Evolutionary conservation across 2,329 filamentous ascomycete genomes (phyloP), one percentile per base, ranked within the genome.

Genomic region (Pseudocercospora musae): DNA sequence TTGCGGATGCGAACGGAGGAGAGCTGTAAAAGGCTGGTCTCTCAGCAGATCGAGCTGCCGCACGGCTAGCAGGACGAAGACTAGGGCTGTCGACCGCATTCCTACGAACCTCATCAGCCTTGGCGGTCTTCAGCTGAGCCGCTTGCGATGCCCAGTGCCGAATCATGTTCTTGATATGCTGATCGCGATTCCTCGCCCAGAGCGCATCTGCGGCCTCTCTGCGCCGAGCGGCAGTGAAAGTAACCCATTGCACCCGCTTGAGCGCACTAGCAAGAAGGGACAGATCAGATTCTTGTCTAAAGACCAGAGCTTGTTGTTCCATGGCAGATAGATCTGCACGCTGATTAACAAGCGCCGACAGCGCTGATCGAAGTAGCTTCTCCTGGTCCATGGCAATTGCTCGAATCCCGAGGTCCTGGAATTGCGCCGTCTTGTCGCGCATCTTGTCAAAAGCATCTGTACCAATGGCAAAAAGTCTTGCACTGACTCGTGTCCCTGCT

Each of bases 241-340:
- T 75, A 7, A 80, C 80, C 74, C 86, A 82, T 58, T 83, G 84
- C n/a, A 87, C 74, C 68, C 81, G 84, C 70, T 83, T 84, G 60
- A 87, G 74, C 23, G 78, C 78, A 13, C 74, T 75, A 10, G 78
- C 77, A 13, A 83, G 80, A 3, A 79, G 73, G 23, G 78, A 74
- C 11, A 82, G 78, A 4, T 80, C 74, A 46, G 79, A 80, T 61
- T 82, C 76, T 25, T 80, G 78, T 56, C 78, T 71, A 37, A 84
- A 76, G 1, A 75, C 72, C 2, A 76, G 62, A 11, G 84, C 84
- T 69, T 81, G 78, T 23, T 78, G 58, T 2, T 77, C 71, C 59
- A 78, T 65, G 0, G 66, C 66, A 7, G 23, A 40, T 6, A 70
- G 15, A 4, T 75, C 69, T 11, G 75, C 59, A 2, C 69, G 60